phyloP scores from a whole-genome alignment of 768 basidiomycete genomes.

The Termitomyces sp. region DNA sequence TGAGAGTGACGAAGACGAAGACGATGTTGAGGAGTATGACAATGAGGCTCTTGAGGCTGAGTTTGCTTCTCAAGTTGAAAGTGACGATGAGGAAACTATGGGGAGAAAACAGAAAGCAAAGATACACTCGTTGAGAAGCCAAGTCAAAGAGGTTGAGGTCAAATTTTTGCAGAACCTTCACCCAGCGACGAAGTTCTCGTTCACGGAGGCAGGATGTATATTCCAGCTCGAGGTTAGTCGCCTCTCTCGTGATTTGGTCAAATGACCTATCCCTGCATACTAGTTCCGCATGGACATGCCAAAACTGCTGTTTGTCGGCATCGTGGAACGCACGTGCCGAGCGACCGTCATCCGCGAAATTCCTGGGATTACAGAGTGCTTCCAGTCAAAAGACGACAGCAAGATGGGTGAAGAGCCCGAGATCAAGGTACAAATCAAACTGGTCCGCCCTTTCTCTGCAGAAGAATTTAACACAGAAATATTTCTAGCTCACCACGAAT shows the following conservation, averaged over 20 bases:
- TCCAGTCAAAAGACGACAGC: constrained; percentile 60
- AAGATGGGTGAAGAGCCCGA: constrained; percentile 43
- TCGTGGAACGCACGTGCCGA: constrained; percentile 84
- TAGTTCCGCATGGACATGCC: constrained; percentile 87
- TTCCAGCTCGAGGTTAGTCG: constrained; percentile 76
- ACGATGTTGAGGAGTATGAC: constrained; percentile 42
- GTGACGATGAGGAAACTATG: constrained; percentile 24
- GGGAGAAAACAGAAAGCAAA: constrained; percentile 12
- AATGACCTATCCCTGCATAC: constrained; percentile 1
- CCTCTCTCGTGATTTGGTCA: neutral
- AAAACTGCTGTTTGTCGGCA: constrained; percentile 89
- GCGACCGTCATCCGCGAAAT: constrained; percentile 88
- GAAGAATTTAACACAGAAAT: neutral
- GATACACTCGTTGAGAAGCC: constrained; percentile 29
- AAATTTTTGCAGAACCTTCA: constrained; percentile 54
- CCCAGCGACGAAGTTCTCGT: constrained; percentile 69
- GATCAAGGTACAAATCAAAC: constrained; percentile 36
- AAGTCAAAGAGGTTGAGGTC: constrained; percentile 39
- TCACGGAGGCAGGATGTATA: constrained; percentile 58
- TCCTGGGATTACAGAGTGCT: constrained; percentile 82
- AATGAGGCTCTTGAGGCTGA: constrained; percentile 62
- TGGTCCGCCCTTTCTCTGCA: too few species aligned
- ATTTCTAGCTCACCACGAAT: constrained; percentile 71
- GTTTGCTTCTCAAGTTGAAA: constrained; percentile 48
- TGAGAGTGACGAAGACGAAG: constrained; percentile 62